Conservation (phyloP, 805 yeast species). For the Maudiozyma saulgeensis region DNA sequence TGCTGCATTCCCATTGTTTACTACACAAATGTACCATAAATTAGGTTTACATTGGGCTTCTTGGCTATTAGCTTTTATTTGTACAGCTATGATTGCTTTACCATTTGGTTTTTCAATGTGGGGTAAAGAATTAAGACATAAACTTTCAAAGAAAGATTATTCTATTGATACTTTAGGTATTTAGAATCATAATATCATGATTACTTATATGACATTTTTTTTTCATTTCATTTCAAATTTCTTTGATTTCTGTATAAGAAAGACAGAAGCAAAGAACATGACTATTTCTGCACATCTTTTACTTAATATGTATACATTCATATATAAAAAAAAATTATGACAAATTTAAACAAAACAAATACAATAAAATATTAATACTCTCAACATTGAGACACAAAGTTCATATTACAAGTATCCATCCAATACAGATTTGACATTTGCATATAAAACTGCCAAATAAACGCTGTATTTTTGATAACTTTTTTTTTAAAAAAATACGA, state of each 20-base stretch:
- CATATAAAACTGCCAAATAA: not conserved
- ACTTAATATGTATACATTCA: no score
- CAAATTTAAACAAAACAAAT: not conserved
- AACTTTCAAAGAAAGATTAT: conserved; percentile 59
- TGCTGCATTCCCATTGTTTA: conserved; percentile 76
- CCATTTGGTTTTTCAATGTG: conserved; percentile 64
- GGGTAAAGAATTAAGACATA: conserved; percentile 56
- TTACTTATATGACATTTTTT: not conserved
- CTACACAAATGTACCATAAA: conserved; percentile 69
- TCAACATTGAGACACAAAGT: no score
- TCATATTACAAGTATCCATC: no score
- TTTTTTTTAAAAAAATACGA: not conserved
- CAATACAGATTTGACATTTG: no score
- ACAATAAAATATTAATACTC: not conserved
- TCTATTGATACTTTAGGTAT: conserved; percentile 28
- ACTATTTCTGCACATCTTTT: not conserved
- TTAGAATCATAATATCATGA: not conserved
- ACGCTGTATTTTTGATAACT: not conserved
- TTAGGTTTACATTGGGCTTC: conserved; percentile 76
- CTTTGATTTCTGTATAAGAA: not conserved
- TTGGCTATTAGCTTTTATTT: conserved; percentile 67
- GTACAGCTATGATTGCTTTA: conserved; percentile 64
- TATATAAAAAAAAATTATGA: no score
- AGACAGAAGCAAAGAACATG: not conserved
- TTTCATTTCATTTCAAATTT: not conserved